Base-by-base conservation (phyloP, 2,329 filamentous ascomycete species). In the Amylocarpus encephaloides region DNA sequence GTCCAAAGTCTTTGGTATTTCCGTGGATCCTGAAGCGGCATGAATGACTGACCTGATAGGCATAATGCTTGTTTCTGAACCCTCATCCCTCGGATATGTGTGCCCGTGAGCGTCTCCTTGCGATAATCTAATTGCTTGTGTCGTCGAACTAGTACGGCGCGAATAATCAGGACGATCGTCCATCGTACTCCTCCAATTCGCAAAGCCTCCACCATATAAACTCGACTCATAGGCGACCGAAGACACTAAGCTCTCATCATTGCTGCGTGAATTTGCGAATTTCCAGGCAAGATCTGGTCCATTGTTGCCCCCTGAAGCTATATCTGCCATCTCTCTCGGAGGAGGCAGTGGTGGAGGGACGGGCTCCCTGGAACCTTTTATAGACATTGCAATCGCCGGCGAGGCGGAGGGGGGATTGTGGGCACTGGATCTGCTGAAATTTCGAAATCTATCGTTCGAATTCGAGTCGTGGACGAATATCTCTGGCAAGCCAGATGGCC, bases 301-400 rank as follows among this genome's bases (percentile, higher is more conserved):
- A 68, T 83, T 81, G 61, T 77, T 72, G 43, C 79, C 79, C 18
- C 49, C 47, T 50, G 58, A 61, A 53, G 76, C 80, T 49, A 76
- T 72, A 66, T 80, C 76, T 57, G 73, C 71, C 52, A 85, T 75
- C 63, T 75, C 70, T 66, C 73, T 74, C 46, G 82, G 78, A 51
- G 83, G 83, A 59, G 82, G 83, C 60, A 86, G 72, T 44, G 82
- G 80, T 56, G 83, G 82, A 51, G 83, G 82, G 45, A 60, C 43
- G n/a, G 66, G 57, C 29, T 73, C 71, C 62, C 75, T 73, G 52
- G 75, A 72, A 62, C 77, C 73, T 44, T 79, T 80, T 64, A 86
- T 85, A 53, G 80, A 72, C 79, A 86, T 80, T 58, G 79, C 76
- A 55, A 74, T 73, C 54, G 72, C 66, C 42, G 70, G 62, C 44